Conservation (phyloP, 2,329 filamentous ascomycete genomes). For the Neonectria faginata region DNA sequence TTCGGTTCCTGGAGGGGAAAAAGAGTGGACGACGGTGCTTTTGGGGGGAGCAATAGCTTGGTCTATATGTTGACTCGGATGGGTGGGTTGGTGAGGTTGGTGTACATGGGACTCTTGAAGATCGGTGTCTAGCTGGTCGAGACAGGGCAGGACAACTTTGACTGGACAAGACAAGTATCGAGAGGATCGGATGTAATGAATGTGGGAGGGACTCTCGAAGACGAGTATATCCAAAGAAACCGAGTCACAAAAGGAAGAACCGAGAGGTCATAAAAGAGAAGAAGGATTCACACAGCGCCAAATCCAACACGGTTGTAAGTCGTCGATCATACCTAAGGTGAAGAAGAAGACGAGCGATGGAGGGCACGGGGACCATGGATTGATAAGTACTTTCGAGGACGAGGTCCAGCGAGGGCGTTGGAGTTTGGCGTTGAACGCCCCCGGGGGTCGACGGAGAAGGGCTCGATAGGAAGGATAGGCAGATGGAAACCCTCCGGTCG, state of each 20-base stretch:
- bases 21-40: constrained; percentile 60
- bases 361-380: constrained; percentile 58
- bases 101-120: constrained; percentile 48
- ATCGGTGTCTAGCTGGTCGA: constrained; percentile 29
- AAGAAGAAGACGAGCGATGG: constrained; percentile 51
- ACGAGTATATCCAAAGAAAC: constrained; percentile 55
- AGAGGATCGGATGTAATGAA: constrained; percentile 51
- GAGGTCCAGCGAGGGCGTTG: constrained; percentile 43
- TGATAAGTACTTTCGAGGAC: constrained; percentile 60
- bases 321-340: constrained; percentile 58
- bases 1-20: constrained; percentile 40
- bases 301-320: constrained; percentile 57
- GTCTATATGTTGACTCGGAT: constrained; percentile 49
- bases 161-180: constrained; percentile 38
- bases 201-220: constrained; percentile 56
- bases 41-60: constrained; percentile 47
- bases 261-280: constrained; percentile 61
- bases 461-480: constrained; percentile 46
- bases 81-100: constrained; percentile 45
- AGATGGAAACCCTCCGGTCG: constrained; percentile 44
- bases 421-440: constrained; percentile 49
- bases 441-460: constrained; percentile 43
- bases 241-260: constrained; percentile 63
- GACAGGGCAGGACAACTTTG: constrained; percentile 26
- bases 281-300: constrained; percentile 57